These are phyloP conservation scores for Colletotrichum sp. DNA, from an alignment of 2,329 filamentous ascomycete species.

Conservation along the genomic window DNA sequence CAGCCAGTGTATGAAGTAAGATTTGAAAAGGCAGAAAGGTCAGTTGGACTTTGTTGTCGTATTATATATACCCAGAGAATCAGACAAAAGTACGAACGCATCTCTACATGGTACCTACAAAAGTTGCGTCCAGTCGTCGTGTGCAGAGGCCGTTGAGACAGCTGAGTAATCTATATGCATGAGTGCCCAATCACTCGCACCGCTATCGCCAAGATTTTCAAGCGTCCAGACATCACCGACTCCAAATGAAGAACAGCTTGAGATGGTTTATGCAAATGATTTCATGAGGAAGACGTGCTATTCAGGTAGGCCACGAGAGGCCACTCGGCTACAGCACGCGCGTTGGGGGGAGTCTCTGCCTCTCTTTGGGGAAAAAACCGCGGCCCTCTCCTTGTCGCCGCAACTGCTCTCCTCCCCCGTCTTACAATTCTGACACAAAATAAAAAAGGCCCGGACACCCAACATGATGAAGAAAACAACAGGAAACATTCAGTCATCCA, in stretches of 20 bases:
- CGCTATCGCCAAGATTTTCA: background rate
- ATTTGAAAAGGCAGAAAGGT: background rate
- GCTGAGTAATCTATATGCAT: background rate
- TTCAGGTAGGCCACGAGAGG: background rate
- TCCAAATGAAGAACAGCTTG: background rate
- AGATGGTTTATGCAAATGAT: constrained; percentile 8
- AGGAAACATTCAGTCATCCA: constrained; percentile 23
- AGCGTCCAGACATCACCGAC: background rate
- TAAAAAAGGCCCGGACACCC: constrained; percentile 13
- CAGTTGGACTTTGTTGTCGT: background rate
- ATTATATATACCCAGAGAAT: background rate
- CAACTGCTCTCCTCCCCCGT: background rate
- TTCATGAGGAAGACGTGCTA: constrained; percentile 12
- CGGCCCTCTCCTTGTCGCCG: background rate
- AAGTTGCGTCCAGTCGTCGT: background rate
- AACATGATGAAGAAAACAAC: constrained; percentile 24
- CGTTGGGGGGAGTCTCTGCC: background rate
- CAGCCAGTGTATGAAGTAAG: background rate
- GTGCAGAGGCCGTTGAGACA: background rate
- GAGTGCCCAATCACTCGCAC: background rate
- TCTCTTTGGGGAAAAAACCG: background rate
- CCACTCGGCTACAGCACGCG: background rate
- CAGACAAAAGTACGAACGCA: background rate
- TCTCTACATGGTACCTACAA: background rate
- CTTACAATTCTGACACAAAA: background rate